Base-by-base conservation (phyloP, 495 filamentous ascomycete species). In the Aspergillus nidulans region DNA sequence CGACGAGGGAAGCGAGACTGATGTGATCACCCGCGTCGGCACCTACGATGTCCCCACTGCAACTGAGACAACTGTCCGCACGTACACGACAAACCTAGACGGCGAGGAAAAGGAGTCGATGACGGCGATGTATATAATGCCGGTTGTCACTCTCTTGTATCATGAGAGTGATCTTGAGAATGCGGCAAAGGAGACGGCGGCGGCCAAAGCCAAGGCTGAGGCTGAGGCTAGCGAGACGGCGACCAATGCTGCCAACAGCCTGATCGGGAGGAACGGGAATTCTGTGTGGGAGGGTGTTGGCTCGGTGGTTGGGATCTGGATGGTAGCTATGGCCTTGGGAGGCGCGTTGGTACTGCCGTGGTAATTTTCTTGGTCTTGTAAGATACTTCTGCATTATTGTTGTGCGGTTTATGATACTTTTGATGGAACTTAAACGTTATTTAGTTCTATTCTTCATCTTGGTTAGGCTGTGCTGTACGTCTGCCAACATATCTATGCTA, bases 311-410 rank as follows among this genome's bases (percentile, higher is more conserved):
- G 48, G 48, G 8, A 40, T 50, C 21, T 39, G 30, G 30, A 20
- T 36, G 39, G 19, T 12, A 15, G 48, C 48, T 6, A 13, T 4
- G 23, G 23, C 16, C 4, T n/a, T 53, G 1, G 50, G 50, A 7
- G 50, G 38, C 44, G 39, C 34, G 8, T 32, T 53, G 50, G 26
- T 44, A 6, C 24, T 53, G 19, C 50, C 41, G 38, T 42, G 38
- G 50, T 50, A 50, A 34, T 23, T 24, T 23, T 21, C 12, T 10
- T 43, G 18, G n/a, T n/a, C n/a, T n/a, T n/a, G n/a, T n/a, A n/a
- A n/a, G n/a, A n/a, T n/a, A n/a, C n/a, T n/a, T n/a, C n/a, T n/a
- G n/a, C n/a, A n/a, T n/a, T n/a, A n/a, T n/a, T n/a, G n/a, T n/a
- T n/a, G n/a, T n/a, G n/a, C n/a, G n/a, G n/a, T n/a, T n/a, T n/a